A percentile compares a stretch with the other conserved stretches of the same genome.
Evolutionary conservation across 441 rosid genomes (phyloP).

Genomic region (Gossypium lobatum): DNA sequence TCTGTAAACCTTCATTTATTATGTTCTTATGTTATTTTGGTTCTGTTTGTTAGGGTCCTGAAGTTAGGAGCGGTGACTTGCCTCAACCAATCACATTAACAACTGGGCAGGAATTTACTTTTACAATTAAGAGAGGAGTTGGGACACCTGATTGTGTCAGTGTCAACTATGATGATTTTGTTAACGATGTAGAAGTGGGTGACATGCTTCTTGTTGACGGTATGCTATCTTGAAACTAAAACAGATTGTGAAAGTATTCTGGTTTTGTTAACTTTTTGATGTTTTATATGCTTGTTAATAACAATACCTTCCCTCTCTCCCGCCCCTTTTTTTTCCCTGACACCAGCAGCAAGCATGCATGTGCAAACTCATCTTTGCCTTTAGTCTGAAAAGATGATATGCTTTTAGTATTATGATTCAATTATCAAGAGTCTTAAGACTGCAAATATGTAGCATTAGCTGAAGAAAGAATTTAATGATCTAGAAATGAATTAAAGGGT

Average conservation of each 20-base stretch:
- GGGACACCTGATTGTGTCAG: slow-evolving; percentile 79
- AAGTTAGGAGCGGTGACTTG: slow-evolving; percentile 98
- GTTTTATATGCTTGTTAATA: neutral
- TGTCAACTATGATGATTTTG: slow-evolving; percentile 96
- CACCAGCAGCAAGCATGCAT: neutral
- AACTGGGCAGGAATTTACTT: slow-evolving; percentile 87
- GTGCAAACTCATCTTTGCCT: neutral
- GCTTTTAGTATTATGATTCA: neutral
- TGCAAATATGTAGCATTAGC: neutral
- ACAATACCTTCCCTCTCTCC: neutral
- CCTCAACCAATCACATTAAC: slow-evolving; percentile 71
- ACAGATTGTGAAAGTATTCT: neutral
- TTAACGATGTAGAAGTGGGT: slow-evolving; percentile 82
- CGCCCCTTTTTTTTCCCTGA: no score
- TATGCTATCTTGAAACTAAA: slow-evolving; percentile 25
- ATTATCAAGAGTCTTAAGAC: neutral
- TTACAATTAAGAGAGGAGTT: slow-evolving; percentile 84
- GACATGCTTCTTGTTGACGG: slow-evolving; percentile 99
- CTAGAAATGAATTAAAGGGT: neutral
- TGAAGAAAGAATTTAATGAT: neutral
- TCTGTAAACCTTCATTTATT: neutral
- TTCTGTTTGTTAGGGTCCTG: slow-evolving; percentile 69
- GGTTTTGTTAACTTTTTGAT: neutral
- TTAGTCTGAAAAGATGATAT: neutral
- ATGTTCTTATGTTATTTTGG: neutral